A percentile compares a stretch with the other conserved stretches of the same genome.
These are phyloP conservation scores for Camellia sinensis DNA, from an alignment of 148 eudicot genomes.

Conservation along the genomic window DNA sequence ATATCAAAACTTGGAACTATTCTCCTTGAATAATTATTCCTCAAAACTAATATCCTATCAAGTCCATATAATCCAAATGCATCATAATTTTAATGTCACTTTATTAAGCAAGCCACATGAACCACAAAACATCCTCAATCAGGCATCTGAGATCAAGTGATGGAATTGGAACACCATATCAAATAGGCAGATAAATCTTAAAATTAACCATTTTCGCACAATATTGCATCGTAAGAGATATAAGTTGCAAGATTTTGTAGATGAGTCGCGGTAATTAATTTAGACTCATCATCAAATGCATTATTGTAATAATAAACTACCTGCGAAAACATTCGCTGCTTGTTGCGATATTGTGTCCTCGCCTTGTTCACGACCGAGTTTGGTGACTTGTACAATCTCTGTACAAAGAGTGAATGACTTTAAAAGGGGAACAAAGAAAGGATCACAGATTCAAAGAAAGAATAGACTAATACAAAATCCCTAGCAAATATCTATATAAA, in stretches of 20 bases:
- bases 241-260: neutral
- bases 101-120: neutral
- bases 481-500: neutral
- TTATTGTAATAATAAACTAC: conserved; percentile 18
- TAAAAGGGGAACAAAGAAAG: neutral
- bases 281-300: neutral
- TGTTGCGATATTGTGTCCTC: conserved; percentile 70
- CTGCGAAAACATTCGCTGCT: conserved; percentile 70
- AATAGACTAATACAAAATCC: neutral
- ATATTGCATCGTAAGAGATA: neutral
- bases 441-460: neutral
- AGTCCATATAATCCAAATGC: no score
- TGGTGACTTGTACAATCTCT: conserved; percentile 81
- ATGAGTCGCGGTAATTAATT: neutral
- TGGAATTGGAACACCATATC: no score
- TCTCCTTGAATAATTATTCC: no score
- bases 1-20: neutral
- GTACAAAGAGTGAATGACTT: conserved; percentile 9
- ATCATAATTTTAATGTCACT: no score
- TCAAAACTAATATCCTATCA: no score
- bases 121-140: neutral
- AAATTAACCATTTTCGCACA: neutral
- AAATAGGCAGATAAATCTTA: neutral
- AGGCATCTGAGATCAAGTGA: neutral
- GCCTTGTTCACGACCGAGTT: conserved; percentile 78